phyloP scores from a whole-genome alignment of 2,329 filamentous ascomycete genomes.

The Penicillium sp. region DNA sequence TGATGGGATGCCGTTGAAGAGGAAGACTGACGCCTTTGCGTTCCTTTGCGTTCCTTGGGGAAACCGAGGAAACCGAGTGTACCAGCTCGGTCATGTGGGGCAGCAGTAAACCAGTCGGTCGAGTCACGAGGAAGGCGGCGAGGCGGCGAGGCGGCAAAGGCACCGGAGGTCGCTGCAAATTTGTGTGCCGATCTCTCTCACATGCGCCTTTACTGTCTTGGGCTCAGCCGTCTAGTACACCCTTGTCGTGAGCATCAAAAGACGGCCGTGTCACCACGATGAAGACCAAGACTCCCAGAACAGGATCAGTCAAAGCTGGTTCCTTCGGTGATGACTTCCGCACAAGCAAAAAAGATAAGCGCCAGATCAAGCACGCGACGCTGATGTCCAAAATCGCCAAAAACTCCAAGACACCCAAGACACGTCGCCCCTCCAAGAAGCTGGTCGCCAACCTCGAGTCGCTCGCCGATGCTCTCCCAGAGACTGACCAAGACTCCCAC shows the following conservation, averaged over 20 bases:
- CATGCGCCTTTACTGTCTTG: slow-evolving; percentile 6
- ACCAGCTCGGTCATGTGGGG: too few relatives aligned
- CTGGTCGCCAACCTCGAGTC: slow-evolving; percentile 68
- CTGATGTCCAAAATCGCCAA: slow-evolving; percentile 75
- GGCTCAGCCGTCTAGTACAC: slow-evolving; percentile 6
- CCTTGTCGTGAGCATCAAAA: slow-evolving; percentile 5
- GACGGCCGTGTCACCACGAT: not conserved
- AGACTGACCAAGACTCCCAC: slow-evolving; percentile 47
- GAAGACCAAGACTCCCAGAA: slow-evolving; percentile 5
- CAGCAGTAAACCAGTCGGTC: too few relatives aligned
- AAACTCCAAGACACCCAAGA: slow-evolving; percentile 52
- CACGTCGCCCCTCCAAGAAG: slow-evolving; percentile 67
- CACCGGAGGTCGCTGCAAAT: not conserved
- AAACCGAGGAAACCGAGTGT: too few relatives aligned
- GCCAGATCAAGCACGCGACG: slow-evolving; percentile 69
- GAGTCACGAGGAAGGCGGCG: too few relatives aligned
- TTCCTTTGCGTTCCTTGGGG: too few relatives aligned
- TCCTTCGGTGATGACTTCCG: slow-evolving; percentile 49
- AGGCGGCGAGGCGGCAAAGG: too few relatives aligned
- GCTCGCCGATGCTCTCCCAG: slow-evolving; percentile 74
- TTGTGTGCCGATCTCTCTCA: slow-evolving; percentile 5
- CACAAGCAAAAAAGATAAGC: slow-evolving; percentile 76
- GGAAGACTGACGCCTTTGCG: too few relatives aligned
- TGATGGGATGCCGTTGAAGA: too few relatives aligned
- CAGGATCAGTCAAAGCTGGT: slow-evolving; percentile 5